Evolutionary conservation across 768 basidiomycete genomes (phyloP), one percentile per base, ranked within the genome.

Genomic region (Hemileccinum impolitum): DNA sequence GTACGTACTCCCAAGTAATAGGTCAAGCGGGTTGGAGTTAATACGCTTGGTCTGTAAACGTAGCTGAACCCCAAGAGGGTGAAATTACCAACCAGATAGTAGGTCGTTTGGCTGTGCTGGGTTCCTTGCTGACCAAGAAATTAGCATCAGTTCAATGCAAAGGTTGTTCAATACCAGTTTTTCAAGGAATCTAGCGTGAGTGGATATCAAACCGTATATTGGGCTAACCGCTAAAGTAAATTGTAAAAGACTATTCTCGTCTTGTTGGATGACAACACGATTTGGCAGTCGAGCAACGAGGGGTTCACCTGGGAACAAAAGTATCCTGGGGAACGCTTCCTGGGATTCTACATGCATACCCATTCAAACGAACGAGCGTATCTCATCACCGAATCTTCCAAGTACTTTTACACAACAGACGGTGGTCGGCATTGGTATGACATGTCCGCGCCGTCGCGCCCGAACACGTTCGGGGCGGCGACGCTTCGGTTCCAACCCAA

Each of bases 281-380:
- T 98, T 46, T 98, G 92, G 92, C 94, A 97, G 71, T 96, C 93
- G 1, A 82, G 81, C 59, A 97, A 94, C 63, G 94, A 99, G 68
- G 96, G 95, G 1, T 93, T 91, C 68, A 84, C 84, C 0, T 99
- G 95, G 94, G 75, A 76, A 37, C 84, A 82, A 51, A 75, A 85
- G 13, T 70, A 65, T 61, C 75, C 80, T 0, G 74, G 72, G 1
- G 74, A 85, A 50, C 78, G 75, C 14, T 88, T 97, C 73, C 70
- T 96, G 31, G 83, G 78, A 1, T 87, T 97, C 69, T 88, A 88
- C 59, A 89, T 94, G 72, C 95, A 99, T 73, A 70, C 77, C 28
- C 88, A 87, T 70, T 68, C 80, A 17, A 56, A 75, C 41, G 90
- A 90, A 52, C 87, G 94, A 11, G 95, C 94, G 3, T 98, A 90